Evolutionary conservation across 768 basidiomycete genomes (phyloP).

Genomic region (Calocybe indica): DNA sequence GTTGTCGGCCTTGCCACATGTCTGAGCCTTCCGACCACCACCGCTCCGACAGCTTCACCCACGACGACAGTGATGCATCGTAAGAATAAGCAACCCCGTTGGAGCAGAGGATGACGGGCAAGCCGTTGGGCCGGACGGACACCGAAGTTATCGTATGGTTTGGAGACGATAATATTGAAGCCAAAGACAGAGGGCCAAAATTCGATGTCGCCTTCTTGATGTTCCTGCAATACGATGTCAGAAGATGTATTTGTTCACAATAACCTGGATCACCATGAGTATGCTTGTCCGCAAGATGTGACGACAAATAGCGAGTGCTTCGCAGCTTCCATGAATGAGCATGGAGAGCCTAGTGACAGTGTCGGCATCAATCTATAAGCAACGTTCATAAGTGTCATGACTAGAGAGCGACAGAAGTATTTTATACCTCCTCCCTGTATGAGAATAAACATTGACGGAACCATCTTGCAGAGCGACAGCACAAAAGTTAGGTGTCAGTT

Average conservation of each 20-base stretch:
- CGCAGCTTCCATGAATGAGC: constrained; percentile 61
- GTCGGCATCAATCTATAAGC: constrained; percentile 69
- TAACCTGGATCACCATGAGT: constrained; percentile 53
- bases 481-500: constrained; percentile 60
- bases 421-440: constrained; percentile 70
- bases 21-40: constrained; percentile 88
- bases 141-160: constrained; percentile 60
- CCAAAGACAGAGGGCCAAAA: constrained; percentile 62
- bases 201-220: constrained; percentile 58
- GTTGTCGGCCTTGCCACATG: constrained; percentile 72
- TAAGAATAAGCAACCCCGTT: constrained; percentile 79
- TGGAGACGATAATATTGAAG: constrained; percentile 52
- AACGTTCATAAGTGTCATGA: background rate
- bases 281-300: constrained; percentile 65
- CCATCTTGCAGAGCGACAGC: constrained; percentile 81
- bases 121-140: constrained; percentile 71
- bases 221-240: constrained; percentile 46
- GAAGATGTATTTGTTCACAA: background rate
- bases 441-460: constrained; percentile 76
- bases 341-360: constrained; percentile 64
- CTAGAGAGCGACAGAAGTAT: background rate
- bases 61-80: constrained; percentile 58
- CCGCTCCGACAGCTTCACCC: constrained; percentile 70
- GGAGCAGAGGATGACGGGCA: constrained; percentile 71
- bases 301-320: constrained; percentile 65